Conservation (phyloP, 148 eudicot species). For the Rheum nobile region DNA sequence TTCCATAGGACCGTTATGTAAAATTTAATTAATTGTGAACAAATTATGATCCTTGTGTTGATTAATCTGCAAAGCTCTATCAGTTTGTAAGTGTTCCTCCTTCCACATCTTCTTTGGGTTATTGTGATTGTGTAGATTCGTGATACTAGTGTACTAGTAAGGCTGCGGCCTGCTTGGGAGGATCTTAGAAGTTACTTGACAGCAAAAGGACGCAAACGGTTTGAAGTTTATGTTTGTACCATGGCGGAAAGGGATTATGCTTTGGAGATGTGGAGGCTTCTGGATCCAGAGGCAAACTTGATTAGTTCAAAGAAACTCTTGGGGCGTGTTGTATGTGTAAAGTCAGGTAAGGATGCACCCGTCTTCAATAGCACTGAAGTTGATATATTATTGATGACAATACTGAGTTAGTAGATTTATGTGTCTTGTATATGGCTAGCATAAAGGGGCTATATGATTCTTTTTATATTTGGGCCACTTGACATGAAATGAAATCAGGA, state of each 20-base stretch:
- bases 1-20: background rate
- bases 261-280: slow-evolving; percentile 96
- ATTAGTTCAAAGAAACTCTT: slow-evolving; percentile 56
- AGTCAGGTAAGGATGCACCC: slow-evolving; percentile 44
- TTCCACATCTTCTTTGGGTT: slow-evolving; percentile 3
- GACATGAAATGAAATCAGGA: background rate
- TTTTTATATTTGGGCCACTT: background rate
- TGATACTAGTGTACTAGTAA: slow-evolving; percentile 95
- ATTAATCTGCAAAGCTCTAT: background rate
- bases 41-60: background rate
- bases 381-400: background rate
- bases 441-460: background rate
- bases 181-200: slow-evolving; percentile 76
- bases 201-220: slow-evolving; percentile 85
- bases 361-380: background rate
- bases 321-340: slow-evolving; percentile 76
- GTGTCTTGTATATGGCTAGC: background rate
- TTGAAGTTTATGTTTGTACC: slow-evolving; percentile 96
- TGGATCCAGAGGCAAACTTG: slow-evolving; percentile 75
- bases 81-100: background rate
- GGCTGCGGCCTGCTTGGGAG: slow-evolving; percentile 97
- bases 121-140: slow-evolving; percentile 48
- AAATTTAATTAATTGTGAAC: background rate
- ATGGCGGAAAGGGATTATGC: slow-evolving; percentile 99
- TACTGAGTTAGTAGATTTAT: background rate